phyloP scores from a whole-genome alignment of 352 stramenopile genomes.

The Phytophthora sansomeana region DNA sequence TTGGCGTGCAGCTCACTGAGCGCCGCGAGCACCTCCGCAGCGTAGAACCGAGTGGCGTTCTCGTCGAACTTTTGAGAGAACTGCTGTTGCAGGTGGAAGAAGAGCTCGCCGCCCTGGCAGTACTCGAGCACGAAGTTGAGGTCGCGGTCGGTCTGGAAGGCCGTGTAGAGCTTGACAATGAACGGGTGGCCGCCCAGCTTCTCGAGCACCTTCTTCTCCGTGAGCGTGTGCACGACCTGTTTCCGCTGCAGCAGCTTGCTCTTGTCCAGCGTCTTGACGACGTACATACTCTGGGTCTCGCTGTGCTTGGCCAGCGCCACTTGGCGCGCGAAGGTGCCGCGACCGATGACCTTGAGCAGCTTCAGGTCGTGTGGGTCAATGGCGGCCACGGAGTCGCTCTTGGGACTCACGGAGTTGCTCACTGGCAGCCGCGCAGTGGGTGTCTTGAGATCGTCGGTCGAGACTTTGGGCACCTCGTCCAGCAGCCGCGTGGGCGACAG shows the following conservation, averaged over 20 bases:
- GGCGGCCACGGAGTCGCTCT: conserved; percentile 9
- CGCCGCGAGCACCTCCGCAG: conserved; percentile 72
- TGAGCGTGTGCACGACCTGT: conserved; percentile 81
- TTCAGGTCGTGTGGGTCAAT: conserved; percentile 77
- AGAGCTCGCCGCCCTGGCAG: conserved; percentile 86
- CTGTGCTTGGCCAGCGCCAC: conserved; percentile 75
- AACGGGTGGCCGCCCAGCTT: conserved; percentile 72
- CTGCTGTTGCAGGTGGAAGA: conserved; percentile 88
- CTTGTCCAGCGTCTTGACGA: conserved; percentile 89
- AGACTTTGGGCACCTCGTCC: conserved; percentile 30
- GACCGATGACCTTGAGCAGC: conserved; percentile 87
- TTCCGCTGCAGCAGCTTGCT: conserved; percentile 75
- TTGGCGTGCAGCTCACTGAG: conserved; percentile 58
- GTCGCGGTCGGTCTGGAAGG: conserved; percentile 80
- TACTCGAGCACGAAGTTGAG: conserved; percentile 89
- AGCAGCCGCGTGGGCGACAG: conserved; percentile 32
- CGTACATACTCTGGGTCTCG: conserved; percentile 64
- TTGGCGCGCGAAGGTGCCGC: conserved; percentile 84
- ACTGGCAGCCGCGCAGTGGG: conserved; percentile 7
- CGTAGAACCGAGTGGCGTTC: conserved; percentile 72
- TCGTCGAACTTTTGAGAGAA: conserved; percentile 75
- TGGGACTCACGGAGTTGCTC: conserved; percentile 23
- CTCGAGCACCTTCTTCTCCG: conserved; percentile 83
- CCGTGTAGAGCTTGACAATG: conserved; percentile 76
- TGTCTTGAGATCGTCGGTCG: conserved; percentile 39